Evolutionary conservation across 257 asterid genomes (phyloP), one percentile per base, ranked within the genome.

Genomic region (Ehretia macrophylla): DNA sequence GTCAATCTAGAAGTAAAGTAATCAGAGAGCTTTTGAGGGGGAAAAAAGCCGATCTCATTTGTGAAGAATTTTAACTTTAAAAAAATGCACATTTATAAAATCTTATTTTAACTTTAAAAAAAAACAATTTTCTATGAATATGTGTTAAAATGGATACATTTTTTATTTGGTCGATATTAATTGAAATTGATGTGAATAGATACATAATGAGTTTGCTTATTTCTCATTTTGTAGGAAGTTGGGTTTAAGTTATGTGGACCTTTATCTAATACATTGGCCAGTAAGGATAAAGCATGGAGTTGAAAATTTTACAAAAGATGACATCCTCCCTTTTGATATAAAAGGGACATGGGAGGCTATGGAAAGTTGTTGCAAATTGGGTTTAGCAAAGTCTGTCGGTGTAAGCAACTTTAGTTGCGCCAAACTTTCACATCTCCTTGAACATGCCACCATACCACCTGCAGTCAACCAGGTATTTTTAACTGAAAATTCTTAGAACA

Each of bases 341-440:
- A 72, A 72, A 56, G 87, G 84, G 0, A 85, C 51, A 8, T 86
- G 95, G 95, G 78, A 72, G 74, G 81, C 67, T 17, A 84, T 86
- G 95, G 95, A 86, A 68, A 84, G 79, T 63, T 79, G 89, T 64
- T 55, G 58, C 52, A 72, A 62, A 4, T 75, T 79, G 39, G 95
- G 93, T 39, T 78, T 84, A 39, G 60, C 93, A 4, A 81, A 80
- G 64, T 88, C 71, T n/a, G 83, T 86, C 19, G 93, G 93, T 18
- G 84, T 86, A 9, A 81, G 95, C 48, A 86, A 86, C 72, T 84
- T 84, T 76, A 69, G 87, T 17, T 66, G 70, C 70, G 77, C 72
- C 32, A 70, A 14, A 44, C 57, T 84, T 9, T 54, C 69, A 5
- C 57, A 74, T 5, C 49, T 84, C 21, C 73, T 83, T 52, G 56